These are phyloP conservation scores for Furcasterigmium furcatum DNA, from an alignment of 2,329 filamentous ascomycete species.

Conservation along the genomic window DNA sequence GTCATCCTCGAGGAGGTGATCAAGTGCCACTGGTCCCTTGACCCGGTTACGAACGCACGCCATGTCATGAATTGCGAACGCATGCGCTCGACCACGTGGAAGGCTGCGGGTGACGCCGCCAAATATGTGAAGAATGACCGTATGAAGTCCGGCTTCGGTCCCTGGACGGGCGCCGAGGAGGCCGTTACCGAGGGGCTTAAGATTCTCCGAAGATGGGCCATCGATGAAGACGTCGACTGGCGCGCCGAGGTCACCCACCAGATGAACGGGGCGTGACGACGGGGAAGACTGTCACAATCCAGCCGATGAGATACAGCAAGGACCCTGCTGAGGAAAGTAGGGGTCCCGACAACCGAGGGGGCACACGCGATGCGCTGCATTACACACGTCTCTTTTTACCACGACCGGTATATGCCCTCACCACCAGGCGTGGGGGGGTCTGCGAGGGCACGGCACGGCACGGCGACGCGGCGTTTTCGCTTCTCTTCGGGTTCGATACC, in stretches of 20 bases:
- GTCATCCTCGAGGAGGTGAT: slow-evolving; percentile 43
- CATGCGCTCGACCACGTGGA: slow-evolving; percentile 21
- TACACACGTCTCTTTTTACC: no score
- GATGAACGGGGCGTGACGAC: not conserved
- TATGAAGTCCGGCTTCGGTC: slow-evolving; percentile 25
- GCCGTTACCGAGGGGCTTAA: slow-evolving; percentile 32
- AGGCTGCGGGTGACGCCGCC: slow-evolving; percentile 24
- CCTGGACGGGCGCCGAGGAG: slow-evolving; percentile 43
- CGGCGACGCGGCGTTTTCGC: no score
- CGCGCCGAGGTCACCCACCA: slow-evolving; percentile 26
- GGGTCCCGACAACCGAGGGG: no score
- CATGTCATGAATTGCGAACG: slow-evolving; percentile 21
- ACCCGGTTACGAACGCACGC: slow-evolving; percentile 12
- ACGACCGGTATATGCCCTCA: no score
- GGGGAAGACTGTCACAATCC: no score
- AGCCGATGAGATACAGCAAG: no score
- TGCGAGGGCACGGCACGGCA: no score
- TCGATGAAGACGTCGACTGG: slow-evolving; percentile 43
- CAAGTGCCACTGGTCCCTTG: slow-evolving; percentile 28
- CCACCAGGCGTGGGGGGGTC: no score
- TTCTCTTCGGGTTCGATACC: no score
- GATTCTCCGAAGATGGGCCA: slow-evolving; percentile 39
- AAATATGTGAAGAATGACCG: slow-evolving; percentile 21
- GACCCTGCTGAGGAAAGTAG: no score
- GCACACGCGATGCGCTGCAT: no score